Conservation (phyloP, 352 stramenopile species). For the Pythium plurisporium region DNA sequence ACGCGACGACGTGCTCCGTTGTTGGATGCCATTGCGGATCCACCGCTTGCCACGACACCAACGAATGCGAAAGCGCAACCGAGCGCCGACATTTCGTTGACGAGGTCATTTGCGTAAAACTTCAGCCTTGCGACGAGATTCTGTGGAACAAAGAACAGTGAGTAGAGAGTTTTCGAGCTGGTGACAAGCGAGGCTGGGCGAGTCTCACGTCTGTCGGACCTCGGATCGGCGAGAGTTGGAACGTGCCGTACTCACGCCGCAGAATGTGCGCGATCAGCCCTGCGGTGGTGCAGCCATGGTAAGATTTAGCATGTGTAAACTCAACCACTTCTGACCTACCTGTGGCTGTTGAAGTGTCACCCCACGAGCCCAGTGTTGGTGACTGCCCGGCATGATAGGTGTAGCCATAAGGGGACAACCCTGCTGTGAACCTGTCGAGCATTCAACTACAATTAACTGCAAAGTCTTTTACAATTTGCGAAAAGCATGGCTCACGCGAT, state of each 20-base stretch:
- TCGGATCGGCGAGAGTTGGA: constrained; percentile 79
- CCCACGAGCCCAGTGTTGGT: constrained; percentile 79
- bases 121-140: constrained; percentile 20
- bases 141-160: constrained; percentile 8
- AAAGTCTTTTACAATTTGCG: constrained; percentile 24
- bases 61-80: constrained; percentile 21
- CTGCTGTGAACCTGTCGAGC: constrained; percentile 26
- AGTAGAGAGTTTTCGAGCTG: not conserved
- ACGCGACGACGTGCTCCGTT: not conserved
- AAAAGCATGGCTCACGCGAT: constrained; percentile 36
- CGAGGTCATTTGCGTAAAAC: constrained; percentile 26
- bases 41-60: constrained; percentile 3
- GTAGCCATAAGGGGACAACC: constrained; percentile 31
- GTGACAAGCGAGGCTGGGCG: too few species aligned
- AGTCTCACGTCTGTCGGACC: constrained; percentile 30
- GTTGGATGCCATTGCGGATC: too few species aligned
- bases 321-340: too few species aligned
- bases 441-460: not conserved
- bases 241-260: constrained; percentile 90
- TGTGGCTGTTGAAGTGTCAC: constrained; percentile 69
- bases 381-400: constrained; percentile 26
- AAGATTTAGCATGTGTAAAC: too few species aligned
- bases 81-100: constrained; percentile 26
- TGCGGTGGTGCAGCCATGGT: too few species aligned
- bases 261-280: constrained; percentile 57